Evolutionary conservation across 208 protist genomes (phyloP), one percentile per base, ranked within the genome.

Genomic region (Leishmania guyanensis): DNA sequence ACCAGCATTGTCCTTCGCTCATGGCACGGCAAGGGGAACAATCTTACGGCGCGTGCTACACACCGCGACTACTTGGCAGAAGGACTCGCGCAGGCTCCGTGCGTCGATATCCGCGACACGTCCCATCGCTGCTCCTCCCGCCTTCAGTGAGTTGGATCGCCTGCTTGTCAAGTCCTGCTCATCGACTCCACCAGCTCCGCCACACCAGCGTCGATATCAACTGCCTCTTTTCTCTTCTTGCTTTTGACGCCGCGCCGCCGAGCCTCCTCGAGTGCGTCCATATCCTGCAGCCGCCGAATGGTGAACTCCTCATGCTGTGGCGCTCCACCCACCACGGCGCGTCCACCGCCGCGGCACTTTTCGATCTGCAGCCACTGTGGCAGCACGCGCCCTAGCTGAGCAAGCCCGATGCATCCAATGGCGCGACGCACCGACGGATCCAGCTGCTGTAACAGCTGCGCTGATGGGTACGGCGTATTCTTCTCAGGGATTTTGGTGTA

Each of bases 311-410:
- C 48, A 50, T 8, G 62, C 16, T 5, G 8, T 5, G n/a, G 79
- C 20, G 10, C 29, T 51, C 33, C 46, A 46, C 53, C 54, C 22
- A 17, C 39, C 2, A 48, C 76, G 51, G 12, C 64, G 14, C 8
- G 29, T 33, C 22, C 74, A 22, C 50, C 66, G 43, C 75, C 77
- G 39, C 71, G 75, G 62, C 54, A 65, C 71, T 74, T 26, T 22
- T 60, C 68, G 0, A 95, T 77, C 51, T 68, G 82, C 43, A 95
- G 78, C 91, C 93, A 96, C 77, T 93, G 88, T 6, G 89, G 86
- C 36, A 94, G 74, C 29, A 90, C 46, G 22, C 83, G 58, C 6
- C 76, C 88, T 1, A 95, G 70, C 16, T 87, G 80, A n/a, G 51
- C 56, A 72, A 92, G 4, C 1, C 90, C 91, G 16, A 95, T 76